Percentiles rank a stretch among this genome's conserved stretches.
Evolutionary conservation across 495 filamentous ascomycete species (phyloP).

Genomic region (Geoglossum glabrum): DNA sequence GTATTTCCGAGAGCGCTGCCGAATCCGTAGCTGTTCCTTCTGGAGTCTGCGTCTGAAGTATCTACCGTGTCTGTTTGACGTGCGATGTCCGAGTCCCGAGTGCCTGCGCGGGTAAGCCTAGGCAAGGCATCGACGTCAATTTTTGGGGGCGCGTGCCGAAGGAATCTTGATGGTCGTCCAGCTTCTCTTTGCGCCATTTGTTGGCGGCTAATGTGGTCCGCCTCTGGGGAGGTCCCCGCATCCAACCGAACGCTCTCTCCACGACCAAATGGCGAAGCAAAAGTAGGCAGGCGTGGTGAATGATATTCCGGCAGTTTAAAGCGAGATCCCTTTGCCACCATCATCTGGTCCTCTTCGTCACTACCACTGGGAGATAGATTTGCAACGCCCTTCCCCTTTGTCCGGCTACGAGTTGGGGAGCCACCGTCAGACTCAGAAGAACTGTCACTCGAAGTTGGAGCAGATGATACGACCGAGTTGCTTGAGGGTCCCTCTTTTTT

Average conservation of each 20-base stretch:
- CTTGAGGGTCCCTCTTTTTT: slow-evolving; percentile 23
- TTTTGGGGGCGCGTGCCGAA: slow-evolving; percentile 35
- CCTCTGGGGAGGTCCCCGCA: slow-evolving; percentile 3
- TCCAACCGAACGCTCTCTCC: neutral
- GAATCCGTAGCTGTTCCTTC: slow-evolving; percentile 12
- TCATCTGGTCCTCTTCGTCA: slow-evolving; percentile 16
- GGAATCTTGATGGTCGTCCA: slow-evolving; percentile 14
- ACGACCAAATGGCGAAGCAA: slow-evolving; percentile 19
- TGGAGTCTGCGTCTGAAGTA: neutral
- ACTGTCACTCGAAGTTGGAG: neutral
- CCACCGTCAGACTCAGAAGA: slow-evolving; percentile 12
- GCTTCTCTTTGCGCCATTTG: slow-evolving; percentile 15
- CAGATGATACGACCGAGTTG: neutral
- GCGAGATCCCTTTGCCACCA: neutral
- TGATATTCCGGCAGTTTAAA: slow-evolving; percentile 15
- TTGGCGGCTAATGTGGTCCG: slow-evolving; percentile 22
- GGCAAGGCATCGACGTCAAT: slow-evolving; percentile 31
- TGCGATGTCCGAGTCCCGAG: neutral
- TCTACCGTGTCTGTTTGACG: neutral
- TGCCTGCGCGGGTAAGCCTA: neutral
- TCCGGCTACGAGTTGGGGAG: slow-evolving; percentile 12
- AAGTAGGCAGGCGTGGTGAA: slow-evolving; percentile 27
- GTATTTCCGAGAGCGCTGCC: slow-evolving; percentile 3
- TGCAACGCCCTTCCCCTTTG: slow-evolving; percentile 14
- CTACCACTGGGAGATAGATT: slow-evolving; percentile 20